Evolutionary conservation across 177 flowering plant species (phyloP), one percentile per base, ranked within the genome.

Genomic region (Tripterygium wilfordii): DNA sequence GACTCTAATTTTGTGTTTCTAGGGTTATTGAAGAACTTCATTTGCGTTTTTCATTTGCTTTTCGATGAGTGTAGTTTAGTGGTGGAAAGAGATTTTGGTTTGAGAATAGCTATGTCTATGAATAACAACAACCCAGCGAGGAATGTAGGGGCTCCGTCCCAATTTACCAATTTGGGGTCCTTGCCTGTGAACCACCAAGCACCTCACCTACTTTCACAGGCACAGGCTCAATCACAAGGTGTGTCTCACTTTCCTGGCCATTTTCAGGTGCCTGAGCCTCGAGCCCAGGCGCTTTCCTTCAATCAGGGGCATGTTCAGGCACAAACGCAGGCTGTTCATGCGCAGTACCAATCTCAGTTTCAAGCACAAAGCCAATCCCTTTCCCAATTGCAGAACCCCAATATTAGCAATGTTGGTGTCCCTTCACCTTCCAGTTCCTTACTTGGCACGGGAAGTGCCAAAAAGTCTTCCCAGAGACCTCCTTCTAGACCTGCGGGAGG

Each of bases 401-500:
- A 66, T 45, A 14, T 64, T 51, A 57, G 65, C 31, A 47, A 42
- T 47, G 42, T 46, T 27, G 77, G 74, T 36, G 65, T 60, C 0
- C 58, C 77, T 1, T 74, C 88, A 0, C 90, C 85, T 5, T 54
- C 85, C 22, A 52, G 75, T 18, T 54, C 85, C 12, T 63, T 75
- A 0, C 72, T 80, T 23, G 76, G 78, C 19, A 58, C 65, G 17
- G 71, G 55, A 3, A 65, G 66, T 39, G 62, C 62, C 3, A 90
- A 83, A 64, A 57, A 87, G 25, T 49, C 68, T 12, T 61, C 55
- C 15, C 97, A 74, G 39, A 88, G 65, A 50, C 95, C 92, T 0
- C 82, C 89, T 35, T 71, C 77, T 13, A 71, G 83, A 45, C 83
- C 89, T 26, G 50, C 85, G 5, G 92, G 80, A 16, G 87, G 78